Evolutionary conservation across 192 early-diverging fungal species (phyloP), one percentile per base, ranked within the genome.

Genomic region (Obelidium mucronatum): DNA sequence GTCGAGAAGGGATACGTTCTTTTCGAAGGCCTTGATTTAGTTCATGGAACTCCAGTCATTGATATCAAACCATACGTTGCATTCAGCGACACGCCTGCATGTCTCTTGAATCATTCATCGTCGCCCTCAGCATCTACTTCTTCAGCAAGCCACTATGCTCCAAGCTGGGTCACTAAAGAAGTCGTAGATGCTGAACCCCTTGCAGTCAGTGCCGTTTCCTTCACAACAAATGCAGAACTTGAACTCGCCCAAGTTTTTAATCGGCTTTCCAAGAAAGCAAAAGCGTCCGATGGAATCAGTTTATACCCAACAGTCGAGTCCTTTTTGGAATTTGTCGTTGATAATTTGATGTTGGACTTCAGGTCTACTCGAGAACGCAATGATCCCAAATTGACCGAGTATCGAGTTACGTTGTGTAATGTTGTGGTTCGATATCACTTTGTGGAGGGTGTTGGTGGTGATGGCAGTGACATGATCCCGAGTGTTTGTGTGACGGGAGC

Each of bases 11-110:
- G 74, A 5, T 76, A 60, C 35, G 51, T 80, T 1, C 37, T 75
- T 0, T 72, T 80, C 22, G 40, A 74, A n/a, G 79, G 79, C 6
- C 63, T 71, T 22, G 79, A 80, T 55, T 54, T 80, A 4, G 75
- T 80, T 8, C 36, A 80, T 35, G 70, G 64, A 39, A 72, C 79
- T 2, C 79, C 79, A 19, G 64, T 80, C 28, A 40, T 80, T 24
- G 79, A 80, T 24, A 58, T 80, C n/a, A 80, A 80, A 72, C 79
- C 79, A 11, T 80, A 62, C 36, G 72, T 74, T 5, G 37, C 56
- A 0, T 74, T 74, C 40, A 56, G 52, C n/a, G 69, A 72, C 28
- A 37, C 69, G 2, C 69, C 69, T 26, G 54, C 55, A 35, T 35
- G 15, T 36, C 33, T 67, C 11, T n/a, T 67, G 40, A 15, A 3